Conservation (phyloP, 75 land plant genomes). For the Ceratopteris richardii region DNA sequence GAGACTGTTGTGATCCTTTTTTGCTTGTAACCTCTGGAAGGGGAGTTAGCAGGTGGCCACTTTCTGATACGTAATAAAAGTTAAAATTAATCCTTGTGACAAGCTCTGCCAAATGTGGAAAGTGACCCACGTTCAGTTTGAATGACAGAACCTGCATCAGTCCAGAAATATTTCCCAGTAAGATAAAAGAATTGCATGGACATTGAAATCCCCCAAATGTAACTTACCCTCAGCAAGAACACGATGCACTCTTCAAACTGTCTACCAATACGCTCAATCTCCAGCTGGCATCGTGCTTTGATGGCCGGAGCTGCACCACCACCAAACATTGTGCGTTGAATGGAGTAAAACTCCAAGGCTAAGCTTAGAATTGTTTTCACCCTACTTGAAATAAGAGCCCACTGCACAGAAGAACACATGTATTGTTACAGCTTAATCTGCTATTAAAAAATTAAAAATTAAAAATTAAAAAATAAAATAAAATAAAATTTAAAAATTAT, state of each 20-base stretch:
- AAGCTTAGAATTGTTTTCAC: slow-evolving; percentile 86
- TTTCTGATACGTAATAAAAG: slow-evolving; percentile 80
- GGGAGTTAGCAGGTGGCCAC: slow-evolving; percentile 49
- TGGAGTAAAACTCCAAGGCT: slow-evolving; percentile 77
- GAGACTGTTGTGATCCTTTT: not conserved
- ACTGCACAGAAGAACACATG: slow-evolving; percentile 33
- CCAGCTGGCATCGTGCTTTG: slow-evolving; percentile 72
- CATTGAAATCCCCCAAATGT: too few relatives aligned
- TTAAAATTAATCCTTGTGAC: slow-evolving; percentile 91
- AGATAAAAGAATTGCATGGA: too few relatives aligned
- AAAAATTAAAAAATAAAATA: too few relatives aligned
- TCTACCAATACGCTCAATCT: slow-evolving; percentile 76
- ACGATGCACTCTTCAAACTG: slow-evolving; percentile 96
- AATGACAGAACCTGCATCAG: slow-evolving; percentile 78
- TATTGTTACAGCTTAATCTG: not conserved
- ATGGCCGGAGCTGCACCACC: slow-evolving; percentile 73
- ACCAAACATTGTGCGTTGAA: slow-evolving; percentile 58
- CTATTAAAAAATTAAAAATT: too few relatives aligned
- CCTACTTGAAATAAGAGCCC: slow-evolving; percentile 88
- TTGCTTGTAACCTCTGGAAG: slow-evolving; percentile 1
- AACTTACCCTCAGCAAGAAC: slow-evolving; percentile 79
- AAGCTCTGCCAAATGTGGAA: slow-evolving; percentile 87
- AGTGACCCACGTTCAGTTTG: slow-evolving; percentile 89
- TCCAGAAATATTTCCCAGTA: not conserved
- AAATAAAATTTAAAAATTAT: too few relatives aligned